Conservation (phyloP, 257 asterid species). For the Nicotiana undulata region DNA sequence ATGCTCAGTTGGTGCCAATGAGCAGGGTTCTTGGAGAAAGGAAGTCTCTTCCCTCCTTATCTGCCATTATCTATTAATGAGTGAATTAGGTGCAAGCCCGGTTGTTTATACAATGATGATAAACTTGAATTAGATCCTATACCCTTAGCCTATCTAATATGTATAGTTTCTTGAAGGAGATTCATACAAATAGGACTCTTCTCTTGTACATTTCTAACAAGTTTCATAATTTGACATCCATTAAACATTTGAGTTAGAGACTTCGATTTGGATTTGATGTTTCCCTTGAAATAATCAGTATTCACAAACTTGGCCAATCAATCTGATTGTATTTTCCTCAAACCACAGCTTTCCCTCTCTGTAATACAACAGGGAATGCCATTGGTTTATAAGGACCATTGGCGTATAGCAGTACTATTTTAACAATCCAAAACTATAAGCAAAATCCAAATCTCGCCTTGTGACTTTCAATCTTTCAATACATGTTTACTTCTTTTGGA, state of each 20-base stretch:
- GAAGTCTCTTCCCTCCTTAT: neutral
- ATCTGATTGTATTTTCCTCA: neutral
- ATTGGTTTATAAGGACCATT: neutral
- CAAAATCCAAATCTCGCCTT: neutral
- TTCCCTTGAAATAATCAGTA: neutral
- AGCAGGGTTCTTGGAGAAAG: neutral
- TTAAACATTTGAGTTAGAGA: neutral
- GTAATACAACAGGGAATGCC: neutral
- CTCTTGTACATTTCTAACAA: neutral
- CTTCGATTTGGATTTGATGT: neutral
- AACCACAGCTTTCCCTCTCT: neutral
- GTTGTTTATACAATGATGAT: neutral
- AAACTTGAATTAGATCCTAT: neutral
- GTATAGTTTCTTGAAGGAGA: neutral
- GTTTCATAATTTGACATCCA: neutral
- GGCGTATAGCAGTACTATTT: neutral
- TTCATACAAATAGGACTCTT: neutral
- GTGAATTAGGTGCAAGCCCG: neutral
- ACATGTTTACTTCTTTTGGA: neutral
- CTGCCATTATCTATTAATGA: neutral
- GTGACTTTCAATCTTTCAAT: neutral
- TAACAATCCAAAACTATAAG: neutral
- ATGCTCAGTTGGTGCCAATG: neutral
- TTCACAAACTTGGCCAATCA: neutral
- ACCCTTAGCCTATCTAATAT: neutral